Base-by-base conservation (phyloP, 352 stramenopile genomes). In the Pythium grandisporangium region DNA sequence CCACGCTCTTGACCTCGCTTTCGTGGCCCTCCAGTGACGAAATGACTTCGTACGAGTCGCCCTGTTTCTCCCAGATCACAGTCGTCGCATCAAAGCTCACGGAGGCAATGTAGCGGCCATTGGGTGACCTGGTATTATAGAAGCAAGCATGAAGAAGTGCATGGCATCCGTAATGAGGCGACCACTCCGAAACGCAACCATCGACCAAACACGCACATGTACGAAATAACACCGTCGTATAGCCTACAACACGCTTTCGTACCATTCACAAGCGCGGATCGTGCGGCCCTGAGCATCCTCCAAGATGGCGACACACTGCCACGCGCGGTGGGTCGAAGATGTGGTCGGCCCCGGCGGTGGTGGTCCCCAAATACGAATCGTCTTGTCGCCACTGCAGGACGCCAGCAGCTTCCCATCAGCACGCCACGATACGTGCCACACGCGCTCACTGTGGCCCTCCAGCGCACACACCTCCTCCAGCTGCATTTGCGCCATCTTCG, bases 1-100 rank as follows among this genome's bases (percentile, higher is more conserved):
- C 70, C 13, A 98, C 78, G 60, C 76, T 91, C 62, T 99, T 99
- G 23, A 98, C 90, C 75, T 99, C 96, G 64, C 93, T 98, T 48
- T 99, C 96, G 66, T 99, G 96, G 37, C 96, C 96, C 69, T 99
- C 95, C 2, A 99, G 70, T 54, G 91, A 95, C 27, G 95, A 91
- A 20, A 97, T 86, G 34, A 93, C 80, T 62, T 99, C 92, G 73
- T 96, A 99, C 45, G 66, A 76, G 11, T 60, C 58, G 44, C 58
- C 70, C 40, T 86, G 73, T 44, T 87, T 87, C 55, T 97, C 76
- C 95, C 94, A 99, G 33, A 99, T 89, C 17, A 92, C 77, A 7
- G 95, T 89, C 14, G 89, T 97, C 22, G 75, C 90, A 61, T 99
- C 96, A 77, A 99, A 99, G 48, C 86, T 98, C 41, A 96, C 91